phyloP scores from a whole-genome alignment of 495 filamentous ascomycete species.

The Annulohypoxylon moriforme region DNA sequence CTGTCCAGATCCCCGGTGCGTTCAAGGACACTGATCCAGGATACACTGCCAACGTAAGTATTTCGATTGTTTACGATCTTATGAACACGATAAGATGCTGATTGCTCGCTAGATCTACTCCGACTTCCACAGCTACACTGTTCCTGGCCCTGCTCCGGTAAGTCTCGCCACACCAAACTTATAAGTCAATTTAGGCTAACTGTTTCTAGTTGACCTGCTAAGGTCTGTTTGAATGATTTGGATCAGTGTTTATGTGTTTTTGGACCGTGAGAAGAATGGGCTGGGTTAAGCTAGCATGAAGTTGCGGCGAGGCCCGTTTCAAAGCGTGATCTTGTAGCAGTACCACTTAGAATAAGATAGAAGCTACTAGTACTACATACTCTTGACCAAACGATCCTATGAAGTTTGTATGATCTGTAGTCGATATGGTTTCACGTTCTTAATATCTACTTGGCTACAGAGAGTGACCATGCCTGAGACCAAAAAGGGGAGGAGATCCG shows the following conservation, averaged over 20 bases:
- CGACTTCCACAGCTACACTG: constrained; percentile 42
- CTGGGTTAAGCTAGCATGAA: background rate
- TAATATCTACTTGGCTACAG: no score
- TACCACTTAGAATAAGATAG: background rate
- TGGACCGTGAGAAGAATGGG: background rate
- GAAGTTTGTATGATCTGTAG: background rate
- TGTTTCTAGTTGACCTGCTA: constrained; percentile 35
- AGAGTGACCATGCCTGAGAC: no score
- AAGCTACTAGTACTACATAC: background rate
- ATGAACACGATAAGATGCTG: background rate
- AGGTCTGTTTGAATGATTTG: background rate
- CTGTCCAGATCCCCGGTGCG: constrained; percentile 62
- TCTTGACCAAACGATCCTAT: background rate
- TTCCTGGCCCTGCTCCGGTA: constrained; percentile 46
- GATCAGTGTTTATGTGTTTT: background rate
- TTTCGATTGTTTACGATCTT: background rate
- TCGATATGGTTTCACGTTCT: background rate
- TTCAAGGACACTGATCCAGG: constrained; percentile 61
- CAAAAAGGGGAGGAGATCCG: no score
- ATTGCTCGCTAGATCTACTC: constrained; percentile 40
- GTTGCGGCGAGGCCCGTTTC: background rate
- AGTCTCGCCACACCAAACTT: background rate
- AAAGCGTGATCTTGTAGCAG: background rate
- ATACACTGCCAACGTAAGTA: constrained; percentile 51
- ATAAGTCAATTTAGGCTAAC: constrained; percentile 2